Conservation (phyloP, 345 rosid species). For the Dimocarpus longan region DNA sequence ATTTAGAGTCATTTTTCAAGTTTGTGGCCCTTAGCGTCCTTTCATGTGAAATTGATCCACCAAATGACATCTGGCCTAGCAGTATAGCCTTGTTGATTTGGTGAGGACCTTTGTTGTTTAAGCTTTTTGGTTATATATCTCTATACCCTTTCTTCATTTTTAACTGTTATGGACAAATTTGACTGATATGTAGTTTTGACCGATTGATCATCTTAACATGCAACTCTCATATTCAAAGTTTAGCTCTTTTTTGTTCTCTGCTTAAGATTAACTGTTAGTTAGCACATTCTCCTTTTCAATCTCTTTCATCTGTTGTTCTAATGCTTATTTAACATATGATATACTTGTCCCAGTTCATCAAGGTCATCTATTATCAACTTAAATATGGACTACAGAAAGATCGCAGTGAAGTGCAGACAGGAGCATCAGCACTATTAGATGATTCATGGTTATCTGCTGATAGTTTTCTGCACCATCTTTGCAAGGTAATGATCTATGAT, state of each 20-base stretch:
- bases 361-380: constrained; percentile 81
- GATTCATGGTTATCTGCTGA: constrained; percentile 83
- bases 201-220: background rate
- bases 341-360: constrained; percentile 63
- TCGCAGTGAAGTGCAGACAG: constrained; percentile 43
- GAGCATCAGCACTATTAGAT: constrained; percentile 62
- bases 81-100: background rate
- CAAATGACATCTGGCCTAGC: background rate
- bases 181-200: background rate
- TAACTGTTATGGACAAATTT: background rate
- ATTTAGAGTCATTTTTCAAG: background rate
- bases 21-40: background rate
- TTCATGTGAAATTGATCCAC: background rate
- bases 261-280: no score
- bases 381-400: constrained; percentile 85
- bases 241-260: background rate
- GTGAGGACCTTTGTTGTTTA: background rate
- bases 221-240: background rate
- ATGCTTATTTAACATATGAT: constrained; percentile 12
- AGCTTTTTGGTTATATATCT: background rate
- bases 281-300: no score
- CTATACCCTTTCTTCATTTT: background rate
- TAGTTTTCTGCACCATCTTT: constrained; percentile 78
- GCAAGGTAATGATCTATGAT: constrained; percentile 51
- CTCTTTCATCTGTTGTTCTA: no score